Conservation (phyloP, 2,329 filamentous ascomycete species). For the Harringtonia lauricola region DNA sequence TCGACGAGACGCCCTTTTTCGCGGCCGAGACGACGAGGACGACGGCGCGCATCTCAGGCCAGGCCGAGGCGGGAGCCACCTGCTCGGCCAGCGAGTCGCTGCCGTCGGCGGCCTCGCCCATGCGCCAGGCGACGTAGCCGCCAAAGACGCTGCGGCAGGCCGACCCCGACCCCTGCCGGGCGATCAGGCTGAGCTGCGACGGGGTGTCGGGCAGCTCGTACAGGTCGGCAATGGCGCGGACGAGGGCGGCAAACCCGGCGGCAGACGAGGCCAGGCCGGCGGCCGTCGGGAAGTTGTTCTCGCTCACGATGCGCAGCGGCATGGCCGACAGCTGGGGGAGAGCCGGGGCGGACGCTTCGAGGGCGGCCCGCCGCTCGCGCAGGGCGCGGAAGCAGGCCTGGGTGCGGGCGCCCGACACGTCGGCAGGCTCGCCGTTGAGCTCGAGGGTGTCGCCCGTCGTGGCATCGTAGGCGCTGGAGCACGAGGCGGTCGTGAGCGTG, state of each 20-base stretch:
- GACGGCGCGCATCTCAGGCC: constrained; percentile 88
- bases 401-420: constrained; percentile 80
- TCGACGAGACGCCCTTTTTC: constrained; percentile 92
- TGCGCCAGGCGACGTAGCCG: constrained; percentile 91
- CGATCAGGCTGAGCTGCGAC: constrained; percentile 76
- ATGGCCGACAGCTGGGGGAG: constrained; percentile 73
- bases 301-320: constrained; percentile 77
- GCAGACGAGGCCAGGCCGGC: constrained; percentile 73
- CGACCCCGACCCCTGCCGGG: constrained; percentile 86
- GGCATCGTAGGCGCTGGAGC: constrained; percentile 56
- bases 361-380: constrained; percentile 59
- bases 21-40: constrained; percentile 85
- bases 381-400: constrained; percentile 89
- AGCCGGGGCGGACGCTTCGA: constrained; percentile 61
- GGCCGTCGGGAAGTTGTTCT: constrained; percentile 98
- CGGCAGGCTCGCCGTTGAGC: constrained; percentile 74
- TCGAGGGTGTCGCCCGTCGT: constrained; percentile 57
- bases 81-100: constrained; percentile 80
- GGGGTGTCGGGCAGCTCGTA: constrained; percentile 76
- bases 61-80: constrained; percentile 80
- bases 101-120: constrained; percentile 65
- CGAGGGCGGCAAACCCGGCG: constrained; percentile 57
- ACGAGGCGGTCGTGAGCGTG: constrained; percentile 91
- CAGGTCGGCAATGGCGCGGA: constrained; percentile 82
- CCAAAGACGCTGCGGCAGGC: constrained; percentile 90